Conservation (phyloP, 495 filamentous ascomycete genomes). For the Xylaria curta region DNA sequence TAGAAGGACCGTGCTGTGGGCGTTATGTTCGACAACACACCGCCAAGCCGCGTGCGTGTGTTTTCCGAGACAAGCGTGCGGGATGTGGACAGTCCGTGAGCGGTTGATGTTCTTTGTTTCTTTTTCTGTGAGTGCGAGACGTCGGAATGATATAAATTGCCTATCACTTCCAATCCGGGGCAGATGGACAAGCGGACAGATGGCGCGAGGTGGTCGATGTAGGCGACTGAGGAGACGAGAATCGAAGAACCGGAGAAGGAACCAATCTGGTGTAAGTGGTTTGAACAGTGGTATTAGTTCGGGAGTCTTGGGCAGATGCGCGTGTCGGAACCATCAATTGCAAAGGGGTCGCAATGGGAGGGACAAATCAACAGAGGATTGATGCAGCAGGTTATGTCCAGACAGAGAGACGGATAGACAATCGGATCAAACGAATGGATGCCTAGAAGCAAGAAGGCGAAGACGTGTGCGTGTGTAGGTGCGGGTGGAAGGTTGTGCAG, state of each 20-base stretch:
- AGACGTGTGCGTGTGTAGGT: no score
- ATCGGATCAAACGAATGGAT: conserved; percentile 5
- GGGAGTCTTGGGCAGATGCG: background rate
- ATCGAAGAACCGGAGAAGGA: background rate
- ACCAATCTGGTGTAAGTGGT: background rate
- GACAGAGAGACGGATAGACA: background rate
- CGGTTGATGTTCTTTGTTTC: background rate
- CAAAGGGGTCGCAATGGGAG: background rate
- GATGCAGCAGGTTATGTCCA: background rate
- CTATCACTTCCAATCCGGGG: background rate
- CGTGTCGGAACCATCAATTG: background rate
- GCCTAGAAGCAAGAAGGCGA: conserved; percentile 1
- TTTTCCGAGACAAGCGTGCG: conserved; percentile 2
- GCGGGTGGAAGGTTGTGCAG: background rate
- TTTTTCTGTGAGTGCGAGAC: background rate
- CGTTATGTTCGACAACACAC: conserved; percentile 16
- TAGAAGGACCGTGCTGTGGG: conserved; percentile 2
- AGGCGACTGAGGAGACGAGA: background rate
- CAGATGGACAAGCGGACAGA: background rate
- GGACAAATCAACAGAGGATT: background rate
- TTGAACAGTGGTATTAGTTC: background rate
- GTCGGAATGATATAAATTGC: background rate
- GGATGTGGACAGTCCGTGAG: conserved; percentile 17
- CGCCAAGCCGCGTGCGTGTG: conserved; percentile 12
- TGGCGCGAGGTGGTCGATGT: background rate